Percentiles rank a stretch among this genome's conserved stretches.
phyloP scores from a whole-genome alignment of 1,284 basidiomycete genomes.

The Pisolithus thermaeus region DNA sequence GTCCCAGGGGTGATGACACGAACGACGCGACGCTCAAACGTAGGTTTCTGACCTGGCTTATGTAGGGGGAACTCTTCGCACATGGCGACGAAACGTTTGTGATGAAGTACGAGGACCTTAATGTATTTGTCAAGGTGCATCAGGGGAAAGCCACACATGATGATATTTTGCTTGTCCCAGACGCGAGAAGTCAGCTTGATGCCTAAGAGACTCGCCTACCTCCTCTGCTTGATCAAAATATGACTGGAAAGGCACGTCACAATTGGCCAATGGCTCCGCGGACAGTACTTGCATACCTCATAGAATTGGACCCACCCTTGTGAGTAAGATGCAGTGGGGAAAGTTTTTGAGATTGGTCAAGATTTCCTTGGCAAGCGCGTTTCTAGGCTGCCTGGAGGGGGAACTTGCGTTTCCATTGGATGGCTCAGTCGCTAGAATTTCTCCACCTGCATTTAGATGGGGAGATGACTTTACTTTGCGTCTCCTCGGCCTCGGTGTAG shows the following conservation, averaged over 20 bases:
- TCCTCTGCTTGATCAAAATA: slow-evolving; percentile 89
- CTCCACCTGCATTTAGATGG: not conserved
- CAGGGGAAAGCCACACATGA: slow-evolving; percentile 91
- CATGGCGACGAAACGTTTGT: slow-evolving; percentile 81
- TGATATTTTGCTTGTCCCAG: slow-evolving; percentile 63
- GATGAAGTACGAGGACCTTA: slow-evolving; percentile 77
- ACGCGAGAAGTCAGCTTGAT: slow-evolving; percentile 76
- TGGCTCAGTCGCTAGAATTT: too few relatives aligned
- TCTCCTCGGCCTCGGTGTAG: not conserved
- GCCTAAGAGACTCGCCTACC: slow-evolving; percentile 68
- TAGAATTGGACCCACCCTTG: slow-evolving; percentile 93
- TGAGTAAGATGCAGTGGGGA: slow-evolving; percentile 85
- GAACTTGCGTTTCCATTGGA: not conserved
- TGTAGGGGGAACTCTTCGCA: slow-evolving; percentile 80
- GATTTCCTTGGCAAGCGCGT: slow-evolving; percentile 63
- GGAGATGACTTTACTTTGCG: not conserved
- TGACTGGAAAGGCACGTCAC: slow-evolving; percentile 47
- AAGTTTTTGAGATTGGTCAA: slow-evolving; percentile 69
- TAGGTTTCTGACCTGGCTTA: slow-evolving; percentile 40
- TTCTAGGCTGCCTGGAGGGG: slow-evolving; percentile 35
- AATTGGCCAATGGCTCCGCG: slow-evolving; percentile 4
- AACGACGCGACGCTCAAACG: slow-evolving; percentile 73
- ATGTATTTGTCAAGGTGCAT: slow-evolving; percentile 81
- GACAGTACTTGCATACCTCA: slow-evolving; percentile 57
- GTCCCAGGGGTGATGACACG: slow-evolving; percentile 91